A percentile compares a stretch with the other conserved stretches of the same genome.
Evolutionary conservation across 2,329 filamentous ascomycete genomes (phyloP).

Genomic region (Fusarium domesticum): DNA sequence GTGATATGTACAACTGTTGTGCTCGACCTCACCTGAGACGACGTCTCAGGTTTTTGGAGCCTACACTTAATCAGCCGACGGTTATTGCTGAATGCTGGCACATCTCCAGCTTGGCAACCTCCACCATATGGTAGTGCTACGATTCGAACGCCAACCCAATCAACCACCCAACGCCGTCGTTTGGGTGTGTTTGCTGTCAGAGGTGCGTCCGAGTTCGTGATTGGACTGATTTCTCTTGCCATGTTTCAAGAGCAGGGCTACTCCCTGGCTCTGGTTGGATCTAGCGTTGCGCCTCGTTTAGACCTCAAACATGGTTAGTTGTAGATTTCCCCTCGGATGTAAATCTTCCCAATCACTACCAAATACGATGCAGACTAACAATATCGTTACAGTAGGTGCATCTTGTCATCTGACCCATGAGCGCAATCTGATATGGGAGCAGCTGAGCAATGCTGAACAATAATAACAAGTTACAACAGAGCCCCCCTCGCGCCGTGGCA

Average conservation of each 20-base stretch:
- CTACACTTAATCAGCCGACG: background rate
- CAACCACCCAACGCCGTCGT: constrained; percentile 16
- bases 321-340: too few species aligned
- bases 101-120: background rate
- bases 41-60: constrained; percentile 34
- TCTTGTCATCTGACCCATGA: too few species aligned
- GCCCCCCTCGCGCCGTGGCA: background rate
- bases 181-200: constrained; percentile 10
- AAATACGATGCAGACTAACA: too few species aligned
- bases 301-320: background rate
- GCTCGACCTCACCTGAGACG: constrained; percentile 36
- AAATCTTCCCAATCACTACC: too few species aligned
- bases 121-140: background rate
- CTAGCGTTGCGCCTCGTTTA: background rate
- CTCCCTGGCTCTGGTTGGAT: background rate
- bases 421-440: too few species aligned
- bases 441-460: too few species aligned
- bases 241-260: constrained; percentile 17
- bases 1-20: constrained; percentile 5
- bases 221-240: background rate
- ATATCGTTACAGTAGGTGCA: too few species aligned
- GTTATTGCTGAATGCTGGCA: too few species aligned
- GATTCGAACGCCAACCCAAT: background rate
- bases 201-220: background rate
- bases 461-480: too few species aligned